Percentiles rank a stretch among this genome's conserved stretches.
Evolutionary conservation across 2,329 filamentous ascomycete species (phyloP).

Genomic region (Ophiosphaerella korrae): DNA sequence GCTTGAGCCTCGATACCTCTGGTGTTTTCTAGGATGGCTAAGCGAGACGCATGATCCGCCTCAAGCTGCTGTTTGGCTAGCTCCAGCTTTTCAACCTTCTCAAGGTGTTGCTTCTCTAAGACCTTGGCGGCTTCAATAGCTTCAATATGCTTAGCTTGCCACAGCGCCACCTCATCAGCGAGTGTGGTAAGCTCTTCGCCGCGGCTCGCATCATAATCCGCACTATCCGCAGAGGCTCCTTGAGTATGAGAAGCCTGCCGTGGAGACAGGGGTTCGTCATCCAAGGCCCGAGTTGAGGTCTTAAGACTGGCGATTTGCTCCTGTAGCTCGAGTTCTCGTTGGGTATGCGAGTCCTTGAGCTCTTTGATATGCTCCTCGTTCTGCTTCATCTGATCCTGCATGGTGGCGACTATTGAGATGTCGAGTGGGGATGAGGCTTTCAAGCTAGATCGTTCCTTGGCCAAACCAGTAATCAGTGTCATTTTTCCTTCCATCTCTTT

Average conservation of each 20-base stretch:
- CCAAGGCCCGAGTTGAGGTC: constrained; percentile 51
- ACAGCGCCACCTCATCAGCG: constrained; percentile 71
- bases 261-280: constrained; percentile 26
- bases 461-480: constrained; percentile 91
- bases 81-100: constrained; percentile 76
- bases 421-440: constrained; percentile 81
- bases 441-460: constrained; percentile 88
- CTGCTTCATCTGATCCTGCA: constrained; percentile 86
- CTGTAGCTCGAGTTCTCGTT: constrained; percentile 75
- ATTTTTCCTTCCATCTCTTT: constrained; percentile 98
- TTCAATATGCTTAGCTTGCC: constrained; percentile 76
- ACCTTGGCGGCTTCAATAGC: constrained; percentile 72
- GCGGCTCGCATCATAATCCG: constrained; percentile 45
- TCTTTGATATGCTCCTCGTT: constrained; percentile 78
- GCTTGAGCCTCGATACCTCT: constrained; percentile 33
- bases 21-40: constrained; percentile 38
- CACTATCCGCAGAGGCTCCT: constrained; percentile 8
- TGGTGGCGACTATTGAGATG: constrained; percentile 83
- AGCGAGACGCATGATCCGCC: constrained; percentile 34
- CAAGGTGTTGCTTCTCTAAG: constrained; percentile 73
- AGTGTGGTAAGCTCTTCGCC: constrained; percentile 67
- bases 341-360: constrained; percentile 73
- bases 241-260: constrained; percentile 12
- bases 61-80: constrained; percentile 54
- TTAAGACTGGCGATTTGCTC: constrained; percentile 73